These are phyloP conservation scores for Colletotrichum endophyticum DNA, from an alignment of 2,329 filamentous ascomycete species.

Conservation along the genomic window DNA sequence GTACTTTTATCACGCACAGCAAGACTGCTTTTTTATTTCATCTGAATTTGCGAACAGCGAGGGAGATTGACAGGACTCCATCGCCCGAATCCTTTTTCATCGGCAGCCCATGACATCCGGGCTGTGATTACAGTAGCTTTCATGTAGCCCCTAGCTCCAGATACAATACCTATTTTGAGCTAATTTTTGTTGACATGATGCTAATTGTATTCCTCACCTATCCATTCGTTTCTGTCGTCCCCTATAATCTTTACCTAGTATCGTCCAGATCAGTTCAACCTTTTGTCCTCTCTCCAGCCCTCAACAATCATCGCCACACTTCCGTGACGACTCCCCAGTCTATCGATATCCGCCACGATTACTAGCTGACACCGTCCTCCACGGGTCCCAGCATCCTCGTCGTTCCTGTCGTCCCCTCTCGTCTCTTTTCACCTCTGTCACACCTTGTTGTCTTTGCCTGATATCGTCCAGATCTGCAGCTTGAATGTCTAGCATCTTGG, in stretches of 20 bases:
- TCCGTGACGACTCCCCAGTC: too few species aligned
- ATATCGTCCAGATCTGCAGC: neutral
- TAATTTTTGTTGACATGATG: neutral
- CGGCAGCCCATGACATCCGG: neutral
- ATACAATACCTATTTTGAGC: neutral
- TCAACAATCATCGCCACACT: too few species aligned
- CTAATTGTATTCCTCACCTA: rapidly evolving
- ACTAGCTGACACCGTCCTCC: too few species aligned
- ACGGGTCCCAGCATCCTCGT: too few species aligned
- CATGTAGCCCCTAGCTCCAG: neutral
- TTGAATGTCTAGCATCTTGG: neutral
- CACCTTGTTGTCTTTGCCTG: too few species aligned
- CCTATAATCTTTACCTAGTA: rapidly evolving
- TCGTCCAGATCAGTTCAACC: neutral
- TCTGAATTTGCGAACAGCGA: neutral
- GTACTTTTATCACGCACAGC: neutral
- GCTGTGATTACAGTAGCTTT: neutral
- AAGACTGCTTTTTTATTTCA: neutral
- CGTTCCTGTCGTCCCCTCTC: too few species aligned
- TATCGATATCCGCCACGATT: too few species aligned
- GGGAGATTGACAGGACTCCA: neutral
- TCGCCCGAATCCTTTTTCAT: neutral
- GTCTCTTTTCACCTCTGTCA: too few species aligned
- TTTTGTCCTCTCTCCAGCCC: too few species aligned
- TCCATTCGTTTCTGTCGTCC: too few species aligned